A percentile compares a stretch with the other conserved stretches of the same genome.
phyloP scores from a whole-genome alignment of 2,329 filamentous ascomycete genomes.

The Sarocladiaceae sp. region DNA sequence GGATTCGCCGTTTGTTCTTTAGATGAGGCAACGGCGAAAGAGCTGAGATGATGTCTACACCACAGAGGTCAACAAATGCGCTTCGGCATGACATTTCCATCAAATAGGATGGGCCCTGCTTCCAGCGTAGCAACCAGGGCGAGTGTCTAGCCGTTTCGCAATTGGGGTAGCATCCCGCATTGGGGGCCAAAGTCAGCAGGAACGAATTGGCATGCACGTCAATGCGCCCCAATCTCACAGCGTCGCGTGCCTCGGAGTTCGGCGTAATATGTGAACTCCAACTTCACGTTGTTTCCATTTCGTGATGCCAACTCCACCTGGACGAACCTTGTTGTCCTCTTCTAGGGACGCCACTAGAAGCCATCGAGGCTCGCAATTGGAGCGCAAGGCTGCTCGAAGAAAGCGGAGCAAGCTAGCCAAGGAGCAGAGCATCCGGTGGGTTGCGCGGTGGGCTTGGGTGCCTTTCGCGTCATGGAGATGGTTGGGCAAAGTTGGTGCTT shows the following conservation, averaged over 20 bases:
- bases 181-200: too few relatives aligned
- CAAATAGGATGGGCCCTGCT: not conserved
- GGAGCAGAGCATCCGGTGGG: too few relatives aligned
- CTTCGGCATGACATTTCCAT: not conserved
- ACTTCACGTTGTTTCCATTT: not conserved
- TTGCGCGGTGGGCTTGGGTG: too few relatives aligned
- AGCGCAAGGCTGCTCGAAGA: not conserved
- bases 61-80: not conserved
- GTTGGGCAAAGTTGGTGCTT: not conserved
- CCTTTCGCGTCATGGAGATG: conserved; percentile 6
- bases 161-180: too few relatives aligned
- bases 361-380: conserved; percentile 2
- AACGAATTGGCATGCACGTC: too few relatives aligned
- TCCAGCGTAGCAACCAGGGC: too few relatives aligned
- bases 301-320: not conserved
- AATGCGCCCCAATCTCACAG: too few relatives aligned
- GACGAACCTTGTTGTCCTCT: not conserved
- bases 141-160: too few relatives aligned
- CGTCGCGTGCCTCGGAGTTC: too few relatives aligned
- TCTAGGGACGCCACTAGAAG: too few relatives aligned
- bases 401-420: not conserved
- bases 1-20: not conserved
- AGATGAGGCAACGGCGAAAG: not conserved
- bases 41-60: not conserved
- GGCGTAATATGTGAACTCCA: not conserved